Evolutionary conservation across 1,284 basidiomycete genomes (phyloP), one percentile per base, ranked within the genome.

Genomic region (Ceratobasidium sp.): DNA sequence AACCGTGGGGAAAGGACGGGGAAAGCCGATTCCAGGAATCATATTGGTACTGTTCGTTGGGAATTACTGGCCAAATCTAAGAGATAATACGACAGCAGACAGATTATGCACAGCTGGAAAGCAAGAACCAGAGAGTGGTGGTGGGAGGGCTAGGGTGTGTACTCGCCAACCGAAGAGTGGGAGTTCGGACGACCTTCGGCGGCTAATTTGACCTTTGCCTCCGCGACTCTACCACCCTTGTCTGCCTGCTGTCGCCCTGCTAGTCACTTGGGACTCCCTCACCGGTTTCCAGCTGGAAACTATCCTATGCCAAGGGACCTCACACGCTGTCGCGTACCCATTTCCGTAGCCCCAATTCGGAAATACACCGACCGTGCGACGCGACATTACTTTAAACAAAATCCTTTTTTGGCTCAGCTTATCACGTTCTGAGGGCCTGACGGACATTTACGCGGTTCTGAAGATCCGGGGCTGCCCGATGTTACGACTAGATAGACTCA

Each of bases 141-240:
- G 66, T 70, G 26, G 66, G 59, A 43, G 41, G 50, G n/a, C 35
- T 38, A 67, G 16, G 66, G 43, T 46, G 32, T 57, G 66, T 47
- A 43, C 41, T 30, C 54, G n/a, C 28, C 7, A 4, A 30, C 54
- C 52, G 66, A 35, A 47, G 54, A 57, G 66, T 67, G 50, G 35
- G 64, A 70, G 54, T 58, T 70, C 66, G 66, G 66, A 58, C 52
- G 47, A 70, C 23, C 44, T 38, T 70, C 66, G 66, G 66, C 66
- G 66, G 66, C 54, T 70, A 70, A 62, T 44, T 62, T 62, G 50
- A 41, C 50, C 35, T 44, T 58, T 41, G 54, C 28, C 62, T 46
- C 44, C 18, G 13, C 23, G 41, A 54, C 52, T n/a, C 50, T 18
- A 58, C 54, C 61, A 50, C 44, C 61, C 62, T 50, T 70, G 66